Base-by-base conservation (phyloP, 371 early-diverging fungal species). In the Actinomortierella wolfii region DNA sequence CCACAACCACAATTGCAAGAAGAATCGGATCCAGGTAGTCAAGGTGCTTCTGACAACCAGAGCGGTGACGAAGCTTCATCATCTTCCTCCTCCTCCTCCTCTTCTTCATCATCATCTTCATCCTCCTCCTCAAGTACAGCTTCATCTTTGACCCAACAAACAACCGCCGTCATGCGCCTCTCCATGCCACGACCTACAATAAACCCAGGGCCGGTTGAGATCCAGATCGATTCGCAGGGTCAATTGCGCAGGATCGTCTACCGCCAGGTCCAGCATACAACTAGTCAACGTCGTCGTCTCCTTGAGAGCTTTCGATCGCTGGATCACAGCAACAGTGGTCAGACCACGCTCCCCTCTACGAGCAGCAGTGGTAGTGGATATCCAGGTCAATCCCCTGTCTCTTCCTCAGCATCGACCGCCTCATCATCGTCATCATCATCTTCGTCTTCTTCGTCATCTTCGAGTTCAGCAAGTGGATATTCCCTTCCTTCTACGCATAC, bases 231-330 rank as follows among this genome's bases (percentile, higher is more conserved):
- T 51, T 26, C 59, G 1, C 69, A 59, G 21, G 69, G 69, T 2
- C 60, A 64, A 14, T 56, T 68, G 8, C 64, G 56, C 20, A 15
- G 56, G 34, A 34, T 56, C 39, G 47, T 56, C 8, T 56, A 56
- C 40, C 46, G 56, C 20, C 56, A 56, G 41, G 39, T 20, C 9
- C 58, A 62, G 45, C 62, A 64, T 21, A 43, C 56, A 24, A 64
- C 57, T 8, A 52, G 59, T 21, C 66, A 50, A 18, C 54, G 73
- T 2, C 46, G 62, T 21, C 57, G 73, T 41, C 50, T 71, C 2
- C 24, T 71, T 15, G 73, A 66, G 39, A 65, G 66, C n/a, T 65
- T 71, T 21, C 51, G 73, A 39, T 66, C 73, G 0, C 26, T 71
- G 51, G 65, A 66, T 44, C 73, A 71, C 21, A 34, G 34, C 34